phyloP scores from a whole-genome alignment of 2,329 filamentous ascomycete species.

The Nothophaeocryptopus gaeumannii region DNA sequence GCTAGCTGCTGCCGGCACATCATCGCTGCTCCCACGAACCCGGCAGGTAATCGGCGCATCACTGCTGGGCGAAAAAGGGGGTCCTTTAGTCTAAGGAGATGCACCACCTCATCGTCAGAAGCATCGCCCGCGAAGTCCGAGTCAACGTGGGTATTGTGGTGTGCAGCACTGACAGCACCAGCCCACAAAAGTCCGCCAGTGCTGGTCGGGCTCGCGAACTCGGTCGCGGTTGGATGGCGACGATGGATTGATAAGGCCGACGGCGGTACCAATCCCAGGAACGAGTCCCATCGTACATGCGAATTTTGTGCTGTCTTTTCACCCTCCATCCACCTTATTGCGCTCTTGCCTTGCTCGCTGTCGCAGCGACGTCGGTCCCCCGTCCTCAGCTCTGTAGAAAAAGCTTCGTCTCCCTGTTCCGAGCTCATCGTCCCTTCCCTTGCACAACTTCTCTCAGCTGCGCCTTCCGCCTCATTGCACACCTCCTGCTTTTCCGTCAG shows the following conservation, averaged over 20 bases:
- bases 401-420: constrained; percentile 1
- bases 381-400: background rate
- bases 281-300: constrained; percentile 3
- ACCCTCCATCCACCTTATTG: background rate
- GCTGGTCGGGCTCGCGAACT: background rate
- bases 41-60: background rate
- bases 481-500: background rate
- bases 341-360: no score
- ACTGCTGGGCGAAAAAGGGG: background rate
- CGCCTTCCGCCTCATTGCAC: background rate
- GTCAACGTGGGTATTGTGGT: constrained; percentile 1
- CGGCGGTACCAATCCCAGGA: constrained; percentile 5
- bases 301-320: constrained; percentile 9
- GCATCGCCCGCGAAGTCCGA: background rate
- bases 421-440: background rate
- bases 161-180: background rate
- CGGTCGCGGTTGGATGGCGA: background rate
- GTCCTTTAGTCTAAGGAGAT: background rate
- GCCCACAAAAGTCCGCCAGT: no score
- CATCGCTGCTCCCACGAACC: constrained; percentile 4
- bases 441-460: no score
- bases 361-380: constrained; percentile 3
- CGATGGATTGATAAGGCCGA: background rate
- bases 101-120: no score
- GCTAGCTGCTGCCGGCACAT: constrained; percentile 1